Percentiles rank a stretch among this genome's conserved stretches.
Evolutionary conservation across 306 rosid species (phyloP).

Genomic region (Trifolium repens): DNA sequence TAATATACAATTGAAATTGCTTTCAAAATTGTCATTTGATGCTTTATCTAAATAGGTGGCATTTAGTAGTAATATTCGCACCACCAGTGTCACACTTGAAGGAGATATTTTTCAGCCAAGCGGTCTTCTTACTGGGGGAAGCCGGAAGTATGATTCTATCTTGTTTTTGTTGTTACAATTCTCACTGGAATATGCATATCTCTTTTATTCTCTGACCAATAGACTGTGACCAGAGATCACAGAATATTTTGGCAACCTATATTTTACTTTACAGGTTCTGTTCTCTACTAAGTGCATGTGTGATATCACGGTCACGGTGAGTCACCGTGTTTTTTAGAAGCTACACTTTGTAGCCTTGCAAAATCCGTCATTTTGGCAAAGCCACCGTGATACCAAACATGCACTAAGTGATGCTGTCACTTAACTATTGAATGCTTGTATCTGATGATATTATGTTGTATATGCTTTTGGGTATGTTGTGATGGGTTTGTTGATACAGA

Average conservation of each 20-base stretch:
- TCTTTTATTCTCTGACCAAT: constrained; percentile 31
- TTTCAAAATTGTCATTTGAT: background rate
- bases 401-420: too few species aligned
- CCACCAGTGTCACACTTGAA: constrained; percentile 96
- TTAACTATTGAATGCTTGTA: constrained; percentile 32
- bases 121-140: constrained; percentile 98
- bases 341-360: too few species aligned
- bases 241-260: constrained; percentile 7
- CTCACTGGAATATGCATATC: constrained; percentile 15
- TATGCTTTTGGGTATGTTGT: constrained; percentile 42
- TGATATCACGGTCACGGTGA: too few species aligned
- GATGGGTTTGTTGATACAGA: constrained; percentile 50
- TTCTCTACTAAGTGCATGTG: constrained; percentile 30
- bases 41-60: constrained; percentile 64
- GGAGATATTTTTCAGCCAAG: constrained; percentile 97
- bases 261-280: constrained; percentile 8
- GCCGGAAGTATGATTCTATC: constrained; percentile 76
- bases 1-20: background rate
- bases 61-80: constrained; percentile 67
- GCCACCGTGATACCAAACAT: too few species aligned
- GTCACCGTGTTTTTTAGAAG: too few species aligned
- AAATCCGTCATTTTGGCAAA: too few species aligned
- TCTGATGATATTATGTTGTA: constrained; percentile 32
- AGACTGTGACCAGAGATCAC: constrained; percentile 7
- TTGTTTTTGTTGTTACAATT: constrained; percentile 35